A percentile compares a stretch with the other conserved stretches of the same genome.
Conservation (phyloP, 225 moss, liverwort and hornwort species). For the Asterella californica region DNA sequence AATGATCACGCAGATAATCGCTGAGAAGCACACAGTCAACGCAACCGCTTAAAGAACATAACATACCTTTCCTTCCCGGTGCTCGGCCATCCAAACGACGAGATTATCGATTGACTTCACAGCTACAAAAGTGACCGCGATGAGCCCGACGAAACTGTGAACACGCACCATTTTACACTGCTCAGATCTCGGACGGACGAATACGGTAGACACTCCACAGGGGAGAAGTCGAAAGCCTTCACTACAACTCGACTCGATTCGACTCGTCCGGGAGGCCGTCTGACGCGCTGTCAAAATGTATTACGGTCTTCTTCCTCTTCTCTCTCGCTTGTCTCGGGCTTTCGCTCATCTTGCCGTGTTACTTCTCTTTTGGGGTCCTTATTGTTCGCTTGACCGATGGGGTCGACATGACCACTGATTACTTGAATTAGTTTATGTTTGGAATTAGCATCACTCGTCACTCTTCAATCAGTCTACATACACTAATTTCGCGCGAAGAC, state of each 20-base stretch:
- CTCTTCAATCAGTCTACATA: no score
- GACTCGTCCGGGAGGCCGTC: background rate
- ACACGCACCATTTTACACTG: constrained; percentile 33
- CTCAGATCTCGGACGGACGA: no score
- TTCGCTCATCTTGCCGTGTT: no score
- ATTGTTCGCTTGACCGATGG: background rate
- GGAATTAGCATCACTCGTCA: no score
- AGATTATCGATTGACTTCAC: constrained; percentile 36
- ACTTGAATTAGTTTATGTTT: no score
- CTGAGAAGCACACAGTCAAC: background rate
- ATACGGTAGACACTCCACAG: background rate
- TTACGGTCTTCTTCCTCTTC: no score
- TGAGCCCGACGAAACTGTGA: constrained; percentile 26
- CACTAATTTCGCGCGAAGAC: no score
- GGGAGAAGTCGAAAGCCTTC: background rate
- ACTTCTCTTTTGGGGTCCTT: no score
- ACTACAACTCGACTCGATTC: background rate
- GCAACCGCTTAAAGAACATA: no score
- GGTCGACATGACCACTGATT: no score
- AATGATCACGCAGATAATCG: background rate
- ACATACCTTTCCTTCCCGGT: constrained; percentile 33
- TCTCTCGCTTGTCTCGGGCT: no score
- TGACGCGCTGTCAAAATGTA: no score
- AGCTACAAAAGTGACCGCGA: constrained; percentile 29
- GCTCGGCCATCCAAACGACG: constrained; percentile 38